Evolutionary conservation across 2,329 filamentous ascomycete genomes (phyloP), one percentile per base, ranked within the genome.

Genomic region (Colletotrichum filicis): DNA sequence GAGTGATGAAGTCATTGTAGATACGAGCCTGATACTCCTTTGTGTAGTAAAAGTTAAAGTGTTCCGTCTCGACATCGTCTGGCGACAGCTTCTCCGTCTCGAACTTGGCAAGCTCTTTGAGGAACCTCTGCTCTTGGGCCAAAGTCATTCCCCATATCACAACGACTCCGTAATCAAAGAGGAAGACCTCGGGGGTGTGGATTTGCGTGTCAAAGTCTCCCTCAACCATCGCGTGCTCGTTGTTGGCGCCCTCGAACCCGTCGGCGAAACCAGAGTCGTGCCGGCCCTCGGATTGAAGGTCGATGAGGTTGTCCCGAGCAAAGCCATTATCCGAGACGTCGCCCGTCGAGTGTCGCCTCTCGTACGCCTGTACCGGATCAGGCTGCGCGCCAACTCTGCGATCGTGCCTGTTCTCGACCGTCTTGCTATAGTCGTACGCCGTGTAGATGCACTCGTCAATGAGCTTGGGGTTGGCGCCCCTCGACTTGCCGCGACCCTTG

Each of bases 1-100:
- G 84, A 2, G 94, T 97, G 83, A 99, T 99, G 79, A 99, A 99
- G 83, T 99, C 97, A 83, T 99, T 99, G 89, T 99, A 99, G 82
- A 99, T 99, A 64, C 97, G 93, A 26, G 97, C 95, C 84, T 99
- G 97, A 82, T 99, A 99, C 81, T 98, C 96, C 78, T 94, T 91
- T 3, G 97, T 98, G 85, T 99, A 98, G 86, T 99, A 99, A 83
- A 98, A 99, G 82, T 99, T 99, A 88, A 99, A 99, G 79, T 96
- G 95, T 83, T 99, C 97, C 59, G 95, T 94, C 84, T 99, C 96
- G 35, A 98, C 92, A 77, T 98, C 95, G 79, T 97, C 95, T 12
- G 93, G 90, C 30, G 92, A 92, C 61, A 98, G 88, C 82, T 98
- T 98, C 80, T 98, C 96, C 53, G 92, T 90, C 82, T 98, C 97